Base-by-base conservation (phyloP, 1,139 yeast genomes). In the Hyphopichia pseudoburtonii region DNA sequence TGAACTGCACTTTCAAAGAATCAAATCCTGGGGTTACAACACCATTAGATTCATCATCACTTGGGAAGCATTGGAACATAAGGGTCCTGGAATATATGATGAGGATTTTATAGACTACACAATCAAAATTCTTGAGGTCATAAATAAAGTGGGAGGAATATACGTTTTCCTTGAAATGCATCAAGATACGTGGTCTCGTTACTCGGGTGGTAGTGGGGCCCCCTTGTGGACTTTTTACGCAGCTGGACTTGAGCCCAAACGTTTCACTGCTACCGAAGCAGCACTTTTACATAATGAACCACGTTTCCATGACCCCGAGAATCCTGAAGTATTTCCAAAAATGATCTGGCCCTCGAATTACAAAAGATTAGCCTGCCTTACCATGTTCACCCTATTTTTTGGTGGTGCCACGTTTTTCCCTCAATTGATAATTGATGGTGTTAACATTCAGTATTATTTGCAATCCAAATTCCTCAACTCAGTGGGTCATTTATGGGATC, bases 311-410 rank as follows among this genome's bases (percentile, higher is more conserved):
- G 60, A 59, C 19, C 42, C 35, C 10, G 41, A 40, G 9, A 49
- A 47, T 5, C 73, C 75, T 1, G 67, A 66, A 24, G 50, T 57
- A 3, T 86, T 75, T 56, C 89, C 89, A 5, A 86, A 86, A 52
- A 90, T 90, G 97, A 70, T 88, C 30, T 90, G 97, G 97, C 82
- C 96, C 0, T 82, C 96, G 1, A 90, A 90, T 59, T 89, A 89
- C 52, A 76, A 72, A 44, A 69, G 95, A 22, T 64, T 88, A 43
- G 96, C 90, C 0, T 71, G 86, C 17, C 76, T 81, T 45, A 82
- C 86, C 6, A 86, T 90, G 92, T 88, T 88, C 57, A 86, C 96
- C 0, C 57, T 87, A 47, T 90, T 90, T 54, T 89, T 86, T 60
- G 83, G 86, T 1, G 97, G 97, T 3, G 69, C 64, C 47, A 54